Base-by-base conservation (phyloP, 208 protist genomes). In the Trypanosoma boissoni region DNA sequence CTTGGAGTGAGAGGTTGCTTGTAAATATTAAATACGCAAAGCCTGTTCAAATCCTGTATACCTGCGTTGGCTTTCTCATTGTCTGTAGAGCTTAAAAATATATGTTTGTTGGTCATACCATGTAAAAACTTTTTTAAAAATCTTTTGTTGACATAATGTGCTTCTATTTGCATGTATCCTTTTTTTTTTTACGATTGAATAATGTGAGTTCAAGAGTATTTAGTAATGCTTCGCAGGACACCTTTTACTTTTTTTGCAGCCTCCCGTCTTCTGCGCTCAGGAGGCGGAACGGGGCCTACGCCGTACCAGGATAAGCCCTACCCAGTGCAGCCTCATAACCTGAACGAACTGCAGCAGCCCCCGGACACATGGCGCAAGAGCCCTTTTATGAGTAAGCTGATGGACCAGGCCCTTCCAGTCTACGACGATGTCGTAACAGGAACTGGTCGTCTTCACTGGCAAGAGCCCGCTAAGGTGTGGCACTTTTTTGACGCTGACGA, bases 401-500 rank as follows among this genome's bases (percentile, higher is more conserved):
- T 94, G 74, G 88, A 94, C 58, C 84, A 91, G 72, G 78, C 79
- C 41, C 74, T 92, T 57, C 84, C 88, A 42, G 74, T 91, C 21
- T 92, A 91, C 72, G 83, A 94, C 46, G 88, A 94, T 80, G 79
- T 90, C 32, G 84, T 94, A 18, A 83, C 72, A 18, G 88, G 88
- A 39, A 36, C 79, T 31, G 81, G 81, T 46, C 88, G 88, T 71
- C 78, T 89, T 21, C 80, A 89, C 54, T 94, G 84, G 84, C 88
- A 94, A 72, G 84, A 94, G 75, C 88, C 88, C 20, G 88, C 88
- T 36, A 83, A 83, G 66, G 74, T 74, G 53, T 91, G 85, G 82
- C 85, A 94, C 74, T 60, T 88, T 34, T 90, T 92, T 57, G 84
- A 92, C 65, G 84, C 82, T 39, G 88, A 94, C 70, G 88, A 94